Base-by-base conservation (phyloP, 2,329 filamentous ascomycete genomes). In the Pyrenochaeta sp. region DNA sequence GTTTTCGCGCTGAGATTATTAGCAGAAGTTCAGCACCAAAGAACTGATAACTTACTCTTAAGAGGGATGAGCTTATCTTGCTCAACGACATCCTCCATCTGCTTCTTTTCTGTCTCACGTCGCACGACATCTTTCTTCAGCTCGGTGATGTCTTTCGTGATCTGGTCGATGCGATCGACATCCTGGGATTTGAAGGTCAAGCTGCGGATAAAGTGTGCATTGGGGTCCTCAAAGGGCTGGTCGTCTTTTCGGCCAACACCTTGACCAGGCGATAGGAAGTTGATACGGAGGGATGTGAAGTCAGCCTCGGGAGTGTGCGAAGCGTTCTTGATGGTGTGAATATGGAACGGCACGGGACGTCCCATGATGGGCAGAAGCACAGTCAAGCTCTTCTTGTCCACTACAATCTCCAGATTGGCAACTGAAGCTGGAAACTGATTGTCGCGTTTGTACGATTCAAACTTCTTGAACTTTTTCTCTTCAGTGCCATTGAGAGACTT, bases 51-150 rank as follows among this genome's bases (percentile, higher is more conserved):
- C 87, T 81, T 81, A 92, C 90, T 97, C 82, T 95, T 85, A 64
- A 98, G 93, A 73, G 97, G 93, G 64, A 96, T 83, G 46, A 99
- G 86, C 81, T 99, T 99, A 75, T 99, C 95, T 76, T 99, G 95
- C 77, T 98, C 95, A 5, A 99, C 93, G 18, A 99, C 95, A 76
- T 99, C 95, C 74, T 99, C 95, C 90, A 99, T 90, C 67, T 99
- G 94, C 80, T 99, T 99, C 86, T 98, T 97, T 78, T 97, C 94
- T 69, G 97, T 93, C 76, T 99, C 95, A 67, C 92, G 90, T 77
- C 96, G 93, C 36, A 91, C 86, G 4, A 91, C 88, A 64, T 94
- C 91, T 73, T 95, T 96, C 81, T 97, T 96, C 82, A 99, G 89
- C 71, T 97, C 95, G 10, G 92, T 94, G 67, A 99, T 98, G 71